Evolutionary conservation across 2,329 filamentous ascomycete genomes (phyloP).

Genomic region (Aspergillus ibericus): DNA sequence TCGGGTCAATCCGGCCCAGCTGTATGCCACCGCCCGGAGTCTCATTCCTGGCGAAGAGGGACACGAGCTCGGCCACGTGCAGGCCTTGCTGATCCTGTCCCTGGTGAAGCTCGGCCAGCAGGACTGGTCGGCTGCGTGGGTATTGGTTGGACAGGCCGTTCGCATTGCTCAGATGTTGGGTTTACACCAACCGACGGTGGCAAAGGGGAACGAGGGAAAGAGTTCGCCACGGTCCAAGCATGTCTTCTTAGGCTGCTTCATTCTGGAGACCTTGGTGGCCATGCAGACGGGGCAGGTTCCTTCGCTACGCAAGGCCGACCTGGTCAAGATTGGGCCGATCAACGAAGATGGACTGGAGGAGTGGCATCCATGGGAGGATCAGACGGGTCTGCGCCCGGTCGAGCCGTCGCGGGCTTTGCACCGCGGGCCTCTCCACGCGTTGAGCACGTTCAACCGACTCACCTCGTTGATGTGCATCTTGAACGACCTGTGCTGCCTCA

Average conservation of each 20-base stretch:
- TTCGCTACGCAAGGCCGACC: slow-evolving; percentile 52
- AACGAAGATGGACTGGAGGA: slow-evolving; percentile 70
- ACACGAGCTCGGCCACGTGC: slow-evolving; percentile 53
- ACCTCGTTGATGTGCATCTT: slow-evolving; percentile 40
- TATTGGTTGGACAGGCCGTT: slow-evolving; percentile 65
- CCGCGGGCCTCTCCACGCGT: slow-evolving; percentile 44
- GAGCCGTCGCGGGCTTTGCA: slow-evolving; percentile 31
- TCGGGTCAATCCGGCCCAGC: slow-evolving; percentile 28
- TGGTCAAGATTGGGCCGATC: slow-evolving; percentile 51
- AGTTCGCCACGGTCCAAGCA: slow-evolving; percentile 38
- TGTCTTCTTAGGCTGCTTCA: slow-evolving; percentile 53
- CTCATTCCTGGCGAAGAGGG: slow-evolving; percentile 51
- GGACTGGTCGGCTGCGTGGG: slow-evolving; percentile 60
- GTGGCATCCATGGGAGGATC: slow-evolving; percentile 70
- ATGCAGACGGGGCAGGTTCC: slow-evolving; percentile 47
- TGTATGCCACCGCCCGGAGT: slow-evolving; percentile 46
- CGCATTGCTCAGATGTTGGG: slow-evolving; percentile 44
- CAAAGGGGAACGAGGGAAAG: slow-evolving; percentile 44
- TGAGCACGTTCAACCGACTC: slow-evolving; percentile 57
- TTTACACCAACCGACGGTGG: slow-evolving; percentile 45
- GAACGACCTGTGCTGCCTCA: slow-evolving; percentile 34
- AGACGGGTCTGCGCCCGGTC: slow-evolving; percentile 34
- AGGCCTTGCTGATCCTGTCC: slow-evolving; percentile 59
- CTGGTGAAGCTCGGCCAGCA: slow-evolving; percentile 63
- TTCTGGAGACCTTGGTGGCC: slow-evolving; percentile 55